Base-by-base conservation (phyloP, 2,329 filamentous ascomycete genomes). In the Fusarium siculi region DNA sequence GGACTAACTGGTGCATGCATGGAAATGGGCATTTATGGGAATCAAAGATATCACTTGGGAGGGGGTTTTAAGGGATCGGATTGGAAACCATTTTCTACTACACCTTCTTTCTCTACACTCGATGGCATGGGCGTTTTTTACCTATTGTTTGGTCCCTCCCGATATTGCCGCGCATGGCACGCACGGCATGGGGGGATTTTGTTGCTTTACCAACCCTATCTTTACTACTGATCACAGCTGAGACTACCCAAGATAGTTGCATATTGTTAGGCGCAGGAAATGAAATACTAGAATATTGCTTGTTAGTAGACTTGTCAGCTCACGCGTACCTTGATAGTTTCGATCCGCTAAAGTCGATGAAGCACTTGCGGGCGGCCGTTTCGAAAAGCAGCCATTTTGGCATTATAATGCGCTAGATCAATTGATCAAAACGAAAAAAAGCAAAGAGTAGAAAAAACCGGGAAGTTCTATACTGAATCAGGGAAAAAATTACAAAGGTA, bases 211-310 rank as follows among this genome's bases (percentile, higher is more conserved):
- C 30, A 59, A 39, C 52, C 50, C 40, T 67, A 60, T 39, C 55
- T 62, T 52, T 56, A 39, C 28, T 53, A 62, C 58, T 57, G 62
- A 52, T 56, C 37, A 71, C 55, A 73, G 60, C 66, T 54, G 42
- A 53, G 28, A 72, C 54, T 68, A 57, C 44, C 28, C 50, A 57
- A 63, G 57, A 68, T 68, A 73, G 63, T 63, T 68, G 67, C 73
- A 75, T 75, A 75, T 59, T 75, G 73, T 75, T 74, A 67, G 74
- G 74, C 74, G 74, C 63, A 69, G 59, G 72, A 66, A 66, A 73
- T 73, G 70, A 74, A 68, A 66, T 65, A 73, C 44, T 69, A 72
- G 59, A 70, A 64, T 37, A 28, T 69, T 57, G 39, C 49, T 52
- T 61, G 36, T 49, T 61, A 57, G 21, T 44, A 15, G 40, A 36